phyloP scores from a whole-genome alignment of 805 yeast genomes.

The Suhomyces pyralidae region DNA sequence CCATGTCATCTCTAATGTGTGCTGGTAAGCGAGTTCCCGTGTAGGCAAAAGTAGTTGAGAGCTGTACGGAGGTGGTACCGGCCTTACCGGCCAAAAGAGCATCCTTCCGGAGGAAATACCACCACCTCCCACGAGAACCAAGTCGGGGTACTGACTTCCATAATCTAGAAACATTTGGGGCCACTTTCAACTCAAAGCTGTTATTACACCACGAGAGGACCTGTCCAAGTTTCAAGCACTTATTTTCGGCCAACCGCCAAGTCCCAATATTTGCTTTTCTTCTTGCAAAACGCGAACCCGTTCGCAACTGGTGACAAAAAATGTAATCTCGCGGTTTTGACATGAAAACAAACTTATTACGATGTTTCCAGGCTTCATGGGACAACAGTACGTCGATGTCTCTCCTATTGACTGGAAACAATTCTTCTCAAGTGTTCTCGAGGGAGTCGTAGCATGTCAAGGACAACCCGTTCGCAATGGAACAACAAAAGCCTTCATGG shows the following conservation, averaged over 20 bases:
- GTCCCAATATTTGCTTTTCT: too few species aligned
- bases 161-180: not conserved
- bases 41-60: conserved; percentile 89
- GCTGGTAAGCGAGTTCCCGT: conserved; percentile 77
- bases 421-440: not conserved
- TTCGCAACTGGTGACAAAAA: not conserved
- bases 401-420: too few species aligned
- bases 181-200: not conserved
- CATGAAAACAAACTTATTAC: not conserved
- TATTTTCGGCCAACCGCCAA: not conserved
- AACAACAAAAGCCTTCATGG: conserved; percentile 11
- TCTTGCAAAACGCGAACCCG: not conserved
- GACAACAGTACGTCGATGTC: too few species aligned
- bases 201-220: too few species aligned
- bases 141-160: conserved; percentile 31
- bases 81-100: conserved; percentile 90
- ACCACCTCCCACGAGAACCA: conserved; percentile 89
- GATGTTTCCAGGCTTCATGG: too few species aligned
- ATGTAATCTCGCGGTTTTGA: not conserved
- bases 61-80: conserved; percentile 86
- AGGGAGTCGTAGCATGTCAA: too few species aligned
- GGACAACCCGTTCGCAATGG: not conserved
- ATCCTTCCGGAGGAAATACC: conserved; percentile 79
- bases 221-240: not conserved
- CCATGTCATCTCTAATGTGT: conserved; percentile 40